Conservation (phyloP, 805 yeast genomes). For the Metschnikowia lachancei region DNA sequence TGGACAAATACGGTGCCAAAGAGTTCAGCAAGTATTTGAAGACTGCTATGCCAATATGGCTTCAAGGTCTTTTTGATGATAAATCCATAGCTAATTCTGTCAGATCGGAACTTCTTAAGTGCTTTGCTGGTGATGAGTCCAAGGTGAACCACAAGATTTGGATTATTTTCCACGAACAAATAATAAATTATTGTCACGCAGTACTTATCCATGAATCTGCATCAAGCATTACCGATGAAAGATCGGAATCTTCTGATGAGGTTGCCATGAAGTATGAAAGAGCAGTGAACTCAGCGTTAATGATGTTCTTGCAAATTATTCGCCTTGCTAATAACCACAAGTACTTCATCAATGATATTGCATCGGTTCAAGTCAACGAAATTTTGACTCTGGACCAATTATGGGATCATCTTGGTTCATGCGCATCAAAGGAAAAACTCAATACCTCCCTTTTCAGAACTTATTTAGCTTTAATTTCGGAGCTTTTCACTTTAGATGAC, state of each 20-base stretch:
- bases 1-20: conserved; percentile 51
- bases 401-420: conserved; percentile 34
- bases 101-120: conserved; percentile 41
- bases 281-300: conserved; percentile 49
- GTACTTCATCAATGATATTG: conserved; percentile 11
- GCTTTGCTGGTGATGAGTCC: conserved; percentile 54
- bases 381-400: conserved; percentile 28
- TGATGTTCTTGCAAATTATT: conserved; percentile 41
- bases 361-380: conserved; percentile 20
- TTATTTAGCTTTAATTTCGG: conserved; percentile 12
- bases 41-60: conserved; percentile 70
- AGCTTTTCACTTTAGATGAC: conserved; percentile 12
- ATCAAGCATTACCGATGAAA: conserved; percentile 69
- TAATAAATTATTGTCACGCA: conserved; percentile 54
- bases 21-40: conserved; percentile 62
- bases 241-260: conserved; percentile 66
- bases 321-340: conserved; percentile 20
- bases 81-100: conserved; percentile 54
- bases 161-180: conserved; percentile 54
- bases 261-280: conserved; percentile 61
- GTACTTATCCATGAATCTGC: conserved; percentile 55
- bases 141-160: conserved; percentile 55
- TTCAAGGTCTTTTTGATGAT: conserved; percentile 76
- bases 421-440: conserved; percentile 24
- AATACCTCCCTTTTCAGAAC: conserved; percentile 33